These are phyloP conservation scores for Rubia yunnanensis DNA, from an alignment of 257 asterid genomes.

Conservation along the genomic window DNA sequence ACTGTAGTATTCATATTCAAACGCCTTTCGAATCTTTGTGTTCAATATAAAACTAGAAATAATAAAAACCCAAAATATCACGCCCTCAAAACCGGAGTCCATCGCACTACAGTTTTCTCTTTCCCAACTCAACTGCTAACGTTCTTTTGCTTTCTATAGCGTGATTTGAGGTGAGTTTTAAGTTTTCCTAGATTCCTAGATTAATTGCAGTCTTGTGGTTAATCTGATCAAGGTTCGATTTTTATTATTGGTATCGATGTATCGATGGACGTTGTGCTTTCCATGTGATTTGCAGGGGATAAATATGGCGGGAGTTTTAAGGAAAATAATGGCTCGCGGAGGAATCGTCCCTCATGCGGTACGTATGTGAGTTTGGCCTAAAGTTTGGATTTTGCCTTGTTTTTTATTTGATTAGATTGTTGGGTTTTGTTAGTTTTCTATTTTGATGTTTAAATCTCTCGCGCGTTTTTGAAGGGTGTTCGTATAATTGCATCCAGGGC, in stretches of 20 bases:
- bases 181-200: not conserved
- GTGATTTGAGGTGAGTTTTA: not conserved
- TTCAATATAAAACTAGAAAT: too few species aligned
- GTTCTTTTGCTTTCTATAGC: not conserved
- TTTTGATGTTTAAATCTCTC: constrained; percentile 1
- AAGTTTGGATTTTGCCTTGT: not conserved
- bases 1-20: too few species aligned
- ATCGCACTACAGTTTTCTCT: not conserved
- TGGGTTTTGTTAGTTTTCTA: constrained; percentile 8
- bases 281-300: constrained; percentile 6
- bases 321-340: constrained; percentile 30
- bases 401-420: not conserved
- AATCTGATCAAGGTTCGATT: constrained; percentile 3
- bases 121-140: not conserved
- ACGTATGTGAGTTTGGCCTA: constrained; percentile 2
- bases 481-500: constrained; percentile 48
- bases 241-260: not conserved
- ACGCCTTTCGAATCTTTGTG: too few species aligned
- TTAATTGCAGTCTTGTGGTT: not conserved
- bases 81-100: not conserved
- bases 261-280: not conserved
- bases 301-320: constrained; percentile 45
- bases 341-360: constrained; percentile 38
- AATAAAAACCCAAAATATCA: not conserved
- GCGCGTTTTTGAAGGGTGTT: constrained; percentile 52